phyloP scores from a whole-genome alignment of 176 grass and related monocot species.

The Themeda triandra region DNA sequence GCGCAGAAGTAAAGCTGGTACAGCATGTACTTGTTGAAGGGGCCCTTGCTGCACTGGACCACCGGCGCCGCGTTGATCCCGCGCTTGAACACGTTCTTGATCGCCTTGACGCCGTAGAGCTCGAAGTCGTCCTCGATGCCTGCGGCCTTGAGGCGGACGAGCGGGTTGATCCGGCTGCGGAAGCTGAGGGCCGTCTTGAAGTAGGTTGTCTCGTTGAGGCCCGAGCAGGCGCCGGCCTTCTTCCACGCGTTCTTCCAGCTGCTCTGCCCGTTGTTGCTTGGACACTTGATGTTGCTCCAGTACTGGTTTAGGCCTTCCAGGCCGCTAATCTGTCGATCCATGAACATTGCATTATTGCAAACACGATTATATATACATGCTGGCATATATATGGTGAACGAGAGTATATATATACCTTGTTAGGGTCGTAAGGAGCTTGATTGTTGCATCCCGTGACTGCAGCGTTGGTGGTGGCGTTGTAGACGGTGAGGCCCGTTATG shows the following conservation, averaged over 20 bases:
- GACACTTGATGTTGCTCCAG: conserved; percentile 53
- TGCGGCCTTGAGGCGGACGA: background rate
- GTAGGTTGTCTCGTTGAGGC: conserved; percentile 13
- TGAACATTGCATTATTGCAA: too few species aligned
- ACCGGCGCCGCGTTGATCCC: background rate
- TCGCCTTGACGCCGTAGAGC: conserved; percentile 29
- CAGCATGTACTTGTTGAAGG: conserved; percentile 26
- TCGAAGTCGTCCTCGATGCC: background rate
- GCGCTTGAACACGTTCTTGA: conserved; percentile 6
- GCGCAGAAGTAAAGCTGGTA: conserved; percentile 39
- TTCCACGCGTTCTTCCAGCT: conserved; percentile 48
- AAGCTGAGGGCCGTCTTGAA: conserved; percentile 33
- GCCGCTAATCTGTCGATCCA: background rate
- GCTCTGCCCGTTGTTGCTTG: conserved; percentile 10
- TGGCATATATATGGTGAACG: too few species aligned
- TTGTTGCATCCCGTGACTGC: conserved; percentile 5
- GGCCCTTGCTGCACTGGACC: conserved; percentile 38
- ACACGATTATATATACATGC: too few species aligned
- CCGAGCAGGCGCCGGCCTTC: conserved; percentile 42
- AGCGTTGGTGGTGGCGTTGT: background rate
- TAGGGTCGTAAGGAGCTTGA: conserved; percentile 7
- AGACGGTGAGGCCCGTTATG: conserved; percentile 18
- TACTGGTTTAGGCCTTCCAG: background rate
- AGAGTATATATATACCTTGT: too few species aligned
- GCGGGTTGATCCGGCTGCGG: conserved; percentile 22